Base-by-base conservation (phyloP, 1,139 yeast species). In the Diutina ranongensis region DNA sequence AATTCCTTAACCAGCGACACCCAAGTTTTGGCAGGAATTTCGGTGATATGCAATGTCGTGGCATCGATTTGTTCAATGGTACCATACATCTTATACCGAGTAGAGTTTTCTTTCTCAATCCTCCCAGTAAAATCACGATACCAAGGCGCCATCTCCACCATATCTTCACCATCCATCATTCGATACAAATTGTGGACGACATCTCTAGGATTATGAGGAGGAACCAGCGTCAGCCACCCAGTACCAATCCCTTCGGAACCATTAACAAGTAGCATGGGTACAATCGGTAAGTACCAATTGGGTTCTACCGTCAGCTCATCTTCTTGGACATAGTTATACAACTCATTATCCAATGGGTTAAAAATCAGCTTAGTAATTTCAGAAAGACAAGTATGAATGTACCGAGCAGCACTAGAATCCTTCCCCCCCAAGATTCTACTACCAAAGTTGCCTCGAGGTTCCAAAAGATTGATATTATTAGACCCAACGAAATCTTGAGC, bases 191-290 rank as follows among this genome's bases (percentile, higher is more conserved):
- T 92, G 2, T 64, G 68, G 25, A 87, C 88, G 50, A 94, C 71
- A 59, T 92, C 98, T 22, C 62, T 58, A 0, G 99, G 99, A 59
- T 92, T 88, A 63, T 76, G 92, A 41, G 85, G 79, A 1, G 98
- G 99, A 52, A 94, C 83, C 51, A 78, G 80, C 1, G 98, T 88
- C 50, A 96, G 86, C 97, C 98, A 94, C 55, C 98, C 99, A 45
- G 98, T 89, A 53, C 99, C 99, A 62, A 94, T 94, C 66, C 99
- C 99, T 64, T 94, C 98, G 9, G 94, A 74, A 48, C 99, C 99
- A 60, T 94, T 94, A 7, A 94, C 95, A 50, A 94, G 71, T 31
- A 92, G 61, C 88, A 88, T 86, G 3, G 99, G 99, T 45, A 94
- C 57, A 21, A 94, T 80, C 1, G 99, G 99, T 34, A 86, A 69